Evolutionary conservation across 1,284 basidiomycete genomes (phyloP), one percentile per base, ranked within the genome.

Genomic region (Cryptococcus sp.): DNA sequence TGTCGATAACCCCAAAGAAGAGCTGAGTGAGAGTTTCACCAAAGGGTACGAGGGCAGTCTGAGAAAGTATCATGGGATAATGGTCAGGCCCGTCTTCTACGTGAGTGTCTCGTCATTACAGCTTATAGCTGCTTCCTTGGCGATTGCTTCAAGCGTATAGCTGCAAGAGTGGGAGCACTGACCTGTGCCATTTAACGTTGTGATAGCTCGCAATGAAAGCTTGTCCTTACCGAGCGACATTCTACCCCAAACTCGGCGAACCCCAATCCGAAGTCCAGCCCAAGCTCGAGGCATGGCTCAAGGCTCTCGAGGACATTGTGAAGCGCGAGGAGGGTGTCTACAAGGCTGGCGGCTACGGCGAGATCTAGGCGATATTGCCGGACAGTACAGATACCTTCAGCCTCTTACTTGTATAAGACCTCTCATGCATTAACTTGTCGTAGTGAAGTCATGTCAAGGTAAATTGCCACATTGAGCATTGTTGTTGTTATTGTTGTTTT

Each of bases 171-270:
- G n/a, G n/a, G 35, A 17, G 19, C 39, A 47, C 19, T 50, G 41
- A 23, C 41, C 13, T 3, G 3, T 25, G 22, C 27, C 16, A 39
- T 25, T 25, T 31, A 40, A 19, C 17, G 22, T 6, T 16, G 17
- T 0, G 53, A 48, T 72, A 93, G 90, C 85, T 94, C 48, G 95
- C 95, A 5, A 93, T 99, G 91, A 96, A 90, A 73, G 93, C 94
- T 0, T 97, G 93, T 81, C 95, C 95, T 0, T 91, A 91, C 80
- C 90, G 94, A 60, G 85, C 83, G 17, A 88, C 88, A 68, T 95
- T 99, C 80, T 97, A 93, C 79, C 81, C 82, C 48, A 97, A 96
- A 78, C 85, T 99, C 49, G 90, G 90, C 20, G 82, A 86, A 47
- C 82, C 89, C 2, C 80, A 84, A 51, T 87, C 87, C 35, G 85